Conservation (phyloP, 495 filamentous ascomycete genomes). For the Aspergillus biplanus region DNA sequence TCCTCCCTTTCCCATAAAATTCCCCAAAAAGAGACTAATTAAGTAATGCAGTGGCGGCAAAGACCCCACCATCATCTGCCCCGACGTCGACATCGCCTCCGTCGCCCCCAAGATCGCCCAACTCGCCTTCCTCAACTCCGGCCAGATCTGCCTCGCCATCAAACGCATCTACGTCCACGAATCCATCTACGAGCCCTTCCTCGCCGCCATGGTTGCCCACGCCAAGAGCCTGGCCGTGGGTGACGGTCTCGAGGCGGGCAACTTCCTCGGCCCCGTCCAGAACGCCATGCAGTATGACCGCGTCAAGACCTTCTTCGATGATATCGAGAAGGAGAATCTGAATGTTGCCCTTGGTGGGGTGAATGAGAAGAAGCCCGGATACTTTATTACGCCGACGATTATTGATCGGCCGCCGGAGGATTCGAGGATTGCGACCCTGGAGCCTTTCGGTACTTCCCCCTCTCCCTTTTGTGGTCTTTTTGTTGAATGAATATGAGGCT, state of each 20-base stretch:
- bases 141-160: constrained; percentile 19
- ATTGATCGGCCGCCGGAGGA: constrained; percentile 14
- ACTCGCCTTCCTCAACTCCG: constrained; percentile 14
- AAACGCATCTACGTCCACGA: constrained; percentile 20
- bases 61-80: constrained; percentile 8
- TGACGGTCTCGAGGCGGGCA: background rate
- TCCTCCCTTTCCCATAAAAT: constrained; percentile 40
- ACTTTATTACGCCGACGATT: constrained; percentile 13
- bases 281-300: constrained; percentile 20
- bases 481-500: constrained; percentile 34
- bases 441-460: constrained; percentile 9
- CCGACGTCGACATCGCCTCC: background rate
- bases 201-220: background rate
- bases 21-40: constrained; percentile 28
- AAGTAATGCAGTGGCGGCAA: background rate
- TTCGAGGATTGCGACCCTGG: background rate
- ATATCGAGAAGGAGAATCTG: background rate
- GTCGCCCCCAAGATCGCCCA: background rate
- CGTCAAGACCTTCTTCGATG: constrained; percentile 12
- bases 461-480: background rate
- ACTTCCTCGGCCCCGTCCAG: constrained; percentile 20
- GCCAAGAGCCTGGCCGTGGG: constrained; percentile 3
- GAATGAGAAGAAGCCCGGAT: constrained; percentile 1
- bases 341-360: background rate
- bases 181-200: constrained; percentile 16